phyloP scores from a whole-genome alignment of 345 rosid genomes.

The Euphorbia pulcherrima region DNA sequence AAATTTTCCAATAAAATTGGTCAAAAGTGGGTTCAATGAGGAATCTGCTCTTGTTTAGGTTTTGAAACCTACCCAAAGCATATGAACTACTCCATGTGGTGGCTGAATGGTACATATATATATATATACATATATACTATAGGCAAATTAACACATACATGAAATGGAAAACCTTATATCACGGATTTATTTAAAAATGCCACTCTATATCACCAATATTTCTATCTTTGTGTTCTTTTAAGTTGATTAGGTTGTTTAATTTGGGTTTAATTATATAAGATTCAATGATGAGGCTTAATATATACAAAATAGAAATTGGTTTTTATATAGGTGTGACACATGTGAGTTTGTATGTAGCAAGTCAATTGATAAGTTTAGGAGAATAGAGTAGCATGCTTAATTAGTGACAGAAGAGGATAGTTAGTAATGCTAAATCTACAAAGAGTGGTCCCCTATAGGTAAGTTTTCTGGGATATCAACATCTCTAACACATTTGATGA shows the following conservation, averaged over 20 bases:
- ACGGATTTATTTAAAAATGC: too few species aligned
- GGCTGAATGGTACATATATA: slow-evolving; percentile 17
- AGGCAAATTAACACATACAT: neutral
- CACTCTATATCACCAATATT: too few species aligned
- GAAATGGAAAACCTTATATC: too few species aligned
- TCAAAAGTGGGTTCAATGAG: slow-evolving; percentile 8
- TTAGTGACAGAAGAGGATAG: neutral
- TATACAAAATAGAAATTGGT: neutral
- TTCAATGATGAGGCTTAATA: too few species aligned
- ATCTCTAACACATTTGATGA: neutral
- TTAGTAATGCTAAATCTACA: neutral
- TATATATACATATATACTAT: slow-evolving; percentile 6
- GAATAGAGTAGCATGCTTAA: neutral
- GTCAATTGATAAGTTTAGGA: neutral
- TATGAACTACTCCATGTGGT: slow-evolving; percentile 34
- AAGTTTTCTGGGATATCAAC: neutral
- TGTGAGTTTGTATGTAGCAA: neutral
- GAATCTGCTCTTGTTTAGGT: slow-evolving; percentile 30
- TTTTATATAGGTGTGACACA: neutral
- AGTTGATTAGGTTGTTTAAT: too few species aligned
- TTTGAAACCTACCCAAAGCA: slow-evolving; percentile 34
- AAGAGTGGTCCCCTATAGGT: slow-evolving; percentile 5
- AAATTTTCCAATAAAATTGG: neutral
- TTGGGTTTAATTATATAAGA: too few species aligned
- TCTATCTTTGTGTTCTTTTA: too few species aligned